phyloP scores from a whole-genome alignment of 2,329 filamentous ascomycete species.

The Daldinia sp. region DNA sequence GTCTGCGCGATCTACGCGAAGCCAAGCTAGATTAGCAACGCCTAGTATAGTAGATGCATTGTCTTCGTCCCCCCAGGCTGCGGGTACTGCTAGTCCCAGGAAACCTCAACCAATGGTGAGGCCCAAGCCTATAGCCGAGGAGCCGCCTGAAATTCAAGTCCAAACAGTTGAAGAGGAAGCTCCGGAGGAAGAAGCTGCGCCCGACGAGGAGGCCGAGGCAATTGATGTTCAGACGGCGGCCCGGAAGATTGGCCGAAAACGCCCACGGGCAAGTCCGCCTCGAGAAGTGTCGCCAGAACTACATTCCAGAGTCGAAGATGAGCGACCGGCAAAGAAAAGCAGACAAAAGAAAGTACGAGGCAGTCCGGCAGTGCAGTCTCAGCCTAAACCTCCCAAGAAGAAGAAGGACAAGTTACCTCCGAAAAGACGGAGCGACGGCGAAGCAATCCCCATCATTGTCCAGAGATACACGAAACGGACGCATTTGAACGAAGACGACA shows the following conservation, averaged over 20 bases:
- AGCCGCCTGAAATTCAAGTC: constrained; percentile 32
- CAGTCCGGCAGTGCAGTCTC: constrained; percentile 60
- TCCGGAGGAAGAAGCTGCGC: constrained; percentile 42
- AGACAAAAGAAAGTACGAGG: constrained; percentile 51
- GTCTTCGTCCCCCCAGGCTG: constrained; percentile 49
- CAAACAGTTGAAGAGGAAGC: constrained; percentile 43
- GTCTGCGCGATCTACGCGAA: constrained; percentile 46
- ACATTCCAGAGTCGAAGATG: constrained; percentile 54
- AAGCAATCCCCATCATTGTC: constrained; percentile 67
- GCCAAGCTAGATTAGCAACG: constrained; percentile 40
- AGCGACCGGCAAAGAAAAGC: constrained; percentile 53
- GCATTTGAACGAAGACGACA: constrained; percentile 56
- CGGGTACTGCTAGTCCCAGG: constrained; percentile 47
- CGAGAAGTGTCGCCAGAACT: constrained; percentile 58
- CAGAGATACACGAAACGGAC: constrained; percentile 68
- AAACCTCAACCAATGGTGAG: constrained; percentile 46
- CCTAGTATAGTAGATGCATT: constrained; percentile 43
- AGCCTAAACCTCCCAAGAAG: constrained; percentile 48
- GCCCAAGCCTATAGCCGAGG: constrained; percentile 25
- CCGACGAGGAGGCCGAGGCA: constrained; percentile 57
- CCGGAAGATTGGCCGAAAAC: constrained; percentile 57
- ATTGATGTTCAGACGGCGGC: constrained; percentile 60
- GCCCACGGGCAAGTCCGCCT: constrained; percentile 54
- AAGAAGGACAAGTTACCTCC: constrained; percentile 41
- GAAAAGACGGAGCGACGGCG: constrained; percentile 47